Evolutionary conservation across 345 rosid species (phyloP), one percentile per base, ranked within the genome.

Genomic region (Rhizophora mangle): DNA sequence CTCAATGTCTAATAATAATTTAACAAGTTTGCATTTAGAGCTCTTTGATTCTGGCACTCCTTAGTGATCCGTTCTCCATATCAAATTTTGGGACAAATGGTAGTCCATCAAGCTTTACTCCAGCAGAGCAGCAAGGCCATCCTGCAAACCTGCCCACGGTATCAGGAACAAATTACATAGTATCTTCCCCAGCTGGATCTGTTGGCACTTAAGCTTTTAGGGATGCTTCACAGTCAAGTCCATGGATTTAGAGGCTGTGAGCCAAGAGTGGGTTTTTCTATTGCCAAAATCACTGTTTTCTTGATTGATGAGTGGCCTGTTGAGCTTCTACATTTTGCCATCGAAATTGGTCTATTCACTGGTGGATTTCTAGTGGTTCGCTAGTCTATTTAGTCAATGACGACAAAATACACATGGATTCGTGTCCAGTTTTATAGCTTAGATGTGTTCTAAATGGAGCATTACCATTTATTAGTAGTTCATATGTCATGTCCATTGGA

Each of bases 141-240:
- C 83, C 88, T 15, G 82, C 78, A 19, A 84, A 83, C 72, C 78
- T 63, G 21, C 81, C 85, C 6, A n/a, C 88, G 3, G 85, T 88
- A 5, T 87, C 97, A 4, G 98, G 97, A 70, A 89, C 91, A 79
- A 91, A 85, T 80, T 89, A 88, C 62, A 30, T 87, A 11, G 85
- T 89, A 31, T 94, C 98, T 68, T 94, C 95, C 21, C 97, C 98
- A 19, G 97, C 87, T 66, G 95, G 96, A 70, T 91, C 93, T 46
- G 97, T 97, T 49, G 90, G 98, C 67, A 94, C 95, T 67, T 89
- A 92, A 29, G 89, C 86, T 52, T 91, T 86, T 76, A 82, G 88
- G 76, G 97, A 89, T 66, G 70, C 90, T 46, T 74, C 90, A 60
- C 87, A 85, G 64, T 96, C 88, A 54, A 89, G 93, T 74, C 97